phyloP scores from a whole-genome alignment of 768 basidiomycete genomes.

The Rubroboletus satanas region DNA sequence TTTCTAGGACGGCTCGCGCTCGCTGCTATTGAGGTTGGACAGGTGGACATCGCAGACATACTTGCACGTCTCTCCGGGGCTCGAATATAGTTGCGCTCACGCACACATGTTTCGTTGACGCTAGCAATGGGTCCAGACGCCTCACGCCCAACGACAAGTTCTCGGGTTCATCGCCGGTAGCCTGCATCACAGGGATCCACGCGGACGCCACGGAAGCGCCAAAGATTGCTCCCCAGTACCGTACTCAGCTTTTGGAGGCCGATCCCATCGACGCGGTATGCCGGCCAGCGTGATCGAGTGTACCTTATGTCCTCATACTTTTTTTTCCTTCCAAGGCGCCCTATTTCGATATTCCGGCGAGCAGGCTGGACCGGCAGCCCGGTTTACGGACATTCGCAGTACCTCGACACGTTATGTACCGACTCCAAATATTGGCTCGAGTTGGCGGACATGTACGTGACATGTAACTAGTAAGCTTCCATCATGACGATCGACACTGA shows the following conservation, averaged over 20 bases:
- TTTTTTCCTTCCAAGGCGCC: neutral
- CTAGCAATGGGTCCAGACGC: too few species aligned
- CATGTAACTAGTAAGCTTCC: neutral
- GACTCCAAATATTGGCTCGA: too few species aligned
- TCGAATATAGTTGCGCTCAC: too few species aligned
- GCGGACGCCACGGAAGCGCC: neutral
- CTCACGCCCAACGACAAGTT: neutral
- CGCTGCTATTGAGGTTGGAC: neutral
- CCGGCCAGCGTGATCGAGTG: too few species aligned
- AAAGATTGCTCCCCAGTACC: neutral
- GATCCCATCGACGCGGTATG: neutral
- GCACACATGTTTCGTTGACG: too few species aligned
- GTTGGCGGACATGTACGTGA: neutral
- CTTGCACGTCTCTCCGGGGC: too few species aligned
- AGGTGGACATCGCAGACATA: too few species aligned
- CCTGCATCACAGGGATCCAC: too few species aligned
- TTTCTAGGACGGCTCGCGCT: neutral
- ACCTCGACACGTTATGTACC: too few species aligned
- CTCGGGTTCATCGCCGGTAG: neutral
- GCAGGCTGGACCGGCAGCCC: neutral
- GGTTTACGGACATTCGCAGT: too few species aligned
- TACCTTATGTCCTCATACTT: neutral
- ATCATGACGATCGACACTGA: neutral
- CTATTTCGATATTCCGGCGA: neutral
- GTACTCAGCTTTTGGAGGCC: neutral